phyloP scores from a whole-genome alignment of 2,329 filamentous ascomycete genomes.

The Plectosphaerella sp. region DNA sequence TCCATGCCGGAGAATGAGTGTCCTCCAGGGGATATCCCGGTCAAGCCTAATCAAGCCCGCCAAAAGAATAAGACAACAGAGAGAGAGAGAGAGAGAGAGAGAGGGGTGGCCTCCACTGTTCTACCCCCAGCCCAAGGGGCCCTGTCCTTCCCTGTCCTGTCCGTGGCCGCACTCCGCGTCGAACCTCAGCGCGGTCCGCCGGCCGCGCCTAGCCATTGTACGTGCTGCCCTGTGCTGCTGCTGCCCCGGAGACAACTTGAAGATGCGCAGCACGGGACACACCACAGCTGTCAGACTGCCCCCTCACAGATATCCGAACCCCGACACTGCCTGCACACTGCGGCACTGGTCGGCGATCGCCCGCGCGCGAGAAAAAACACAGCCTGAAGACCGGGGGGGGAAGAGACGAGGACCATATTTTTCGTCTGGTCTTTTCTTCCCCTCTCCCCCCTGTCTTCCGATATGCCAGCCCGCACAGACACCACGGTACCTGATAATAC shows the following conservation, averaged over 20 bases:
- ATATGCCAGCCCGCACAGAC: neutral
- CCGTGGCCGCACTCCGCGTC: neutral
- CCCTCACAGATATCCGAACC: neutral
- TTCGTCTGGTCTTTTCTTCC: neutral
- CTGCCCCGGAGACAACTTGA: no score
- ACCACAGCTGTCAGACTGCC: neutral
- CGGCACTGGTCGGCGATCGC: neutral
- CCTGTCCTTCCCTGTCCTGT: no score
- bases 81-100: neutral
- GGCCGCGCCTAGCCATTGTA: neutral
- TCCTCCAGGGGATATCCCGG: neutral
- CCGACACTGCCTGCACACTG: neutral
- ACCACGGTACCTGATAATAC: no score
- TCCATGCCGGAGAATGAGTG: neutral
- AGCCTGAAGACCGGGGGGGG: no score
- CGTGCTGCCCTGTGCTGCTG: neutral
- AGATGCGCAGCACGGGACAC: neutral
- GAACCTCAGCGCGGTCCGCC: neutral
- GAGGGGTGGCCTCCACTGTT: no score
- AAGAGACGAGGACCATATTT: neutral
- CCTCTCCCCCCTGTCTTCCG: no score
- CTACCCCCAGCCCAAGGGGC: no score
- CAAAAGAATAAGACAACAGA: neutral
- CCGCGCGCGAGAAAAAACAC: no score
- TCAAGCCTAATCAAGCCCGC: neutral